A percentile compares a stretch with the other conserved stretches of the same genome.
These are phyloP conservation scores for Brassica cretica DNA, from an alignment of 345 rosid species.

Conservation along the genomic window DNA sequence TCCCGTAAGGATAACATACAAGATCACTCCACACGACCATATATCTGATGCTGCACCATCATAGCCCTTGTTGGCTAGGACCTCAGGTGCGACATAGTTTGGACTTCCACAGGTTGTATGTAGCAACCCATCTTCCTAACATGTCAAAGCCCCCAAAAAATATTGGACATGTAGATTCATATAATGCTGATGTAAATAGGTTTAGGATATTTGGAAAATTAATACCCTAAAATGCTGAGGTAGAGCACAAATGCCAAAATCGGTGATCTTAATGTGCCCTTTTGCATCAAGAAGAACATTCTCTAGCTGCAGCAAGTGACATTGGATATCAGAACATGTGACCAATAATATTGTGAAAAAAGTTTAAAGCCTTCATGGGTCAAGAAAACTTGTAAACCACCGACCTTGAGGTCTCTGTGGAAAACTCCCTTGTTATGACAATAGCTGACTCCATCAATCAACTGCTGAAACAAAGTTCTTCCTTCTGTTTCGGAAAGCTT, in stretches of 20 bases:
- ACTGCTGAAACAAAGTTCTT: slow-evolving; percentile 81
- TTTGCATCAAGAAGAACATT: slow-evolving; percentile 75
- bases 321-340: slow-evolving; percentile 26
- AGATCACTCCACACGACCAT: slow-evolving; percentile 95
- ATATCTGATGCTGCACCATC: slow-evolving; percentile 86
- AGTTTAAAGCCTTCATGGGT: not conserved
- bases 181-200: slow-evolving; percentile 35
- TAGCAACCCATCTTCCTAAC: slow-evolving; percentile 79
- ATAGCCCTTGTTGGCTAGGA: slow-evolving; percentile 79
- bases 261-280: slow-evolving; percentile 82
- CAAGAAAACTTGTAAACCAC: not conserved
- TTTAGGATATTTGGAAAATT: slow-evolving; percentile 2
- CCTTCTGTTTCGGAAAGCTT: slow-evolving; percentile 65
- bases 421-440: slow-evolving; percentile 81
- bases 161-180: not conserved
- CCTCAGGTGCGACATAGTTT: slow-evolving; percentile 91
- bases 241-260: slow-evolving; percentile 92
- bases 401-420: slow-evolving; percentile 93
- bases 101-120: slow-evolving; percentile 98
- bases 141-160: slow-evolving; percentile 13
- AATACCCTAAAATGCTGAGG: slow-evolving; percentile 82
- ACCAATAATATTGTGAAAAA: not conserved
- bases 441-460: slow-evolving; percentile 83
- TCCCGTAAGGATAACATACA: slow-evolving; percentile 78
- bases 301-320: slow-evolving; percentile 54